phyloP scores from a whole-genome alignment of 2,329 filamentous ascomycete species.

The Fusarium chaquense region DNA sequence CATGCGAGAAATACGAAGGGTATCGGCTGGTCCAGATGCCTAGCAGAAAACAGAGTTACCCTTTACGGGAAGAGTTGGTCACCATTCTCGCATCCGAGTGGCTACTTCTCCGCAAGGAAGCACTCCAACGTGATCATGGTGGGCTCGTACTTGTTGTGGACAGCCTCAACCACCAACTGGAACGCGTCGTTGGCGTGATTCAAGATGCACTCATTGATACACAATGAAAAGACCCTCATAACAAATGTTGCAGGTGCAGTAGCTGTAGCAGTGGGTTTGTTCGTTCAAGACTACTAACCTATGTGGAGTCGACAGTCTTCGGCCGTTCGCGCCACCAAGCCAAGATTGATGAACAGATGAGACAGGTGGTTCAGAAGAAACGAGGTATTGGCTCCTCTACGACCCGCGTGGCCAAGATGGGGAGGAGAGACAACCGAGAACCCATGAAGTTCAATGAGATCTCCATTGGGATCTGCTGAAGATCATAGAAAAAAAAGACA shows the following conservation, averaged over 20 bases:
- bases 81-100: constrained; percentile 39
- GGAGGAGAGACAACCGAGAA: constrained; percentile 12
- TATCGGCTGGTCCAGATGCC: constrained; percentile 28
- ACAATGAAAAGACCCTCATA: constrained; percentile 31
- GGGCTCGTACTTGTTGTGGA: constrained; percentile 37
- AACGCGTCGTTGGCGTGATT: constrained; percentile 30
- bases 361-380: constrained; percentile 25
- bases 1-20: constrained; percentile 43
- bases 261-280: constrained; percentile 31
- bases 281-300: constrained; percentile 10
- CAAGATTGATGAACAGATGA: constrained; percentile 14
- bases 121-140: constrained; percentile 31
- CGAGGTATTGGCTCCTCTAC: constrained; percentile 21
- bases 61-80: constrained; percentile 36
- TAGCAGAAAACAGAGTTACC: constrained; percentile 36
- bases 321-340: constrained; percentile 39
- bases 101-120: constrained; percentile 14
- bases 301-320: constrained; percentile 27
- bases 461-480: constrained; percentile 35
- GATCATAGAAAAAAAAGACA: constrained; percentile 11
- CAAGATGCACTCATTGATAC: constrained; percentile 29
- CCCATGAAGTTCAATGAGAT: background rate
- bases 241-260: constrained; percentile 14
- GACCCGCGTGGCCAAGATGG: constrained; percentile 7
- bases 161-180: constrained; percentile 38